Conservation (phyloP, 1,139 yeast genomes). For the Pichia sp. region DNA sequence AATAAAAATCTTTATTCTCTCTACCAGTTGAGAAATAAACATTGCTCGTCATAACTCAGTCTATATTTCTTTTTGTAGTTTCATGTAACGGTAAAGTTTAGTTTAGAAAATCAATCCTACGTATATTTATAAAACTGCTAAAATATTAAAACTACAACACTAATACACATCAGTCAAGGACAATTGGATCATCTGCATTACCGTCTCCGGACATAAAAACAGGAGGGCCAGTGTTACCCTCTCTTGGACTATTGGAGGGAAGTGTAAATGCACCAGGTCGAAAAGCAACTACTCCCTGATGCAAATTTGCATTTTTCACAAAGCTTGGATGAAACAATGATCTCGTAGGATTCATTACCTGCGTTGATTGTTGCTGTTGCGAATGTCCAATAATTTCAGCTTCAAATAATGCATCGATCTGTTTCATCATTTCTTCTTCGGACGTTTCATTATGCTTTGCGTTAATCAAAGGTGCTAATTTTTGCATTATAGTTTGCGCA, state of each 20-base stretch:
- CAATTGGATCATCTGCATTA: slow-evolving; percentile 28
- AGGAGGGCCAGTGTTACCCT: too few species aligned
- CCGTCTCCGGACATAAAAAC: slow-evolving; percentile 28
- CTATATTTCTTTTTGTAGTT: too few species aligned
- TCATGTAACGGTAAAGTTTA: too few species aligned
- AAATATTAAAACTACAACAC: neutral
- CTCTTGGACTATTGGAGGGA: slow-evolving; percentile 8
- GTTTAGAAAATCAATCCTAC: too few species aligned
- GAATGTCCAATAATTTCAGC: slow-evolving; percentile 1
- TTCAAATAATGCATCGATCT: slow-evolving; percentile 12
- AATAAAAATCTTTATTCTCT: too few species aligned
- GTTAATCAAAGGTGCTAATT: neutral
- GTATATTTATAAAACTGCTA: neutral
- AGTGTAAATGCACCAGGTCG: slow-evolving; percentile 18
- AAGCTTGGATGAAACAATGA: too few species aligned
- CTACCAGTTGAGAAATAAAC: too few species aligned
- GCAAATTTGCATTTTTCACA: slow-evolving; percentile 4
- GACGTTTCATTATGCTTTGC: neutral
- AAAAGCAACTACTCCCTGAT: slow-evolving; percentile 14
- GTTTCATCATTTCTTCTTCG: slow-evolving; percentile 9
- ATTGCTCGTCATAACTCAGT: too few species aligned
- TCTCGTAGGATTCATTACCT: too few species aligned
- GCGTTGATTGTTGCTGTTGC: neutral
- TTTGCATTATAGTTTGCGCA: neutral
- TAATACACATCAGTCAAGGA: slow-evolving; percentile 20